phyloP scores from a whole-genome alignment of 2,329 filamentous ascomycete genomes.

The Fusarium armeniacum region DNA sequence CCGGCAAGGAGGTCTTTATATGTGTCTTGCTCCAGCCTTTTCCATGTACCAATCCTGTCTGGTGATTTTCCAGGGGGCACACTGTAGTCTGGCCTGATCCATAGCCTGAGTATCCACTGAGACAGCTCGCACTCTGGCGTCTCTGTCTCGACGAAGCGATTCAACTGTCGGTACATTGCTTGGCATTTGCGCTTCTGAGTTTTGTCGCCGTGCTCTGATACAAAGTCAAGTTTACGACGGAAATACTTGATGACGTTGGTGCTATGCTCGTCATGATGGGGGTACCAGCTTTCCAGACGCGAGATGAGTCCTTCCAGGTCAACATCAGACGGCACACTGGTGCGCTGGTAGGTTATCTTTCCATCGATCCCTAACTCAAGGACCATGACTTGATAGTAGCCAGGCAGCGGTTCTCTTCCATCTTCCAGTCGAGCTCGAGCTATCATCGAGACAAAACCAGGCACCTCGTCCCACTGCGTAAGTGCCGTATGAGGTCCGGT shows the following conservation, averaged over 20 bases:
- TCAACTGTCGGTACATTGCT: slow-evolving; percentile 4
- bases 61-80: slow-evolving; percentile 34
- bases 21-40: slow-evolving; percentile 17
- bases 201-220: slow-evolving; percentile 4
- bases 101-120: slow-evolving; percentile 40
- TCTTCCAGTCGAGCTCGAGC: slow-evolving; percentile 40
- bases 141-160: slow-evolving; percentile 5
- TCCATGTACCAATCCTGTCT: slow-evolving; percentile 29
- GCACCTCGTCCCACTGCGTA: slow-evolving; percentile 34
- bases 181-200: slow-evolving; percentile 22
- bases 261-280: slow-evolving; percentile 25
- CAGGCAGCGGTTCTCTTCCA: slow-evolving; percentile 34
- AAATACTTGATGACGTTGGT: slow-evolving; percentile 14
- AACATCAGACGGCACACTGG: slow-evolving; percentile 27
- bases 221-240: slow-evolving; percentile 19
- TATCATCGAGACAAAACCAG: slow-evolving; percentile 33
- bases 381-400: slow-evolving; percentile 36
- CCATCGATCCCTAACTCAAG: slow-evolving; percentile 38
- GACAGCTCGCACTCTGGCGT: slow-evolving; percentile 17
- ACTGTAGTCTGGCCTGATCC: slow-evolving; percentile 17
- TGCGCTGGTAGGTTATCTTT: slow-evolving; percentile 28
- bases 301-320: slow-evolving; percentile 15
- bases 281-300: slow-evolving; percentile 41
- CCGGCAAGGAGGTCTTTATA: slow-evolving; percentile 29
- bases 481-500: slow-evolving; percentile 1